These are phyloP conservation scores for Gnetum montanum DNA, from an alignment of 75 land plant genomes.

Conservation along the genomic window DNA sequence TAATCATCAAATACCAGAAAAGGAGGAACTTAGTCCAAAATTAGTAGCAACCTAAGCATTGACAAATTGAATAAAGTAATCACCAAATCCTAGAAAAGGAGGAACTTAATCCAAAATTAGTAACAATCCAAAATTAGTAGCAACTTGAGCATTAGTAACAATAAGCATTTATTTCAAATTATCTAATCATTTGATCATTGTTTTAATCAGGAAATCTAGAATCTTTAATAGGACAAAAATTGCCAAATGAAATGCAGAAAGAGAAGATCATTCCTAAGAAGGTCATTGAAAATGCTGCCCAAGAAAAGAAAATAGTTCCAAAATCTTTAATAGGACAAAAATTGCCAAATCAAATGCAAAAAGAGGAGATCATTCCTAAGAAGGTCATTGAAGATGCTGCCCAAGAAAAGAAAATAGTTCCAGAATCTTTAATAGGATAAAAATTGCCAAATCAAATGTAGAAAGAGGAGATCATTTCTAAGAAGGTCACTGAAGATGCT, in stretches of 20 bases:
- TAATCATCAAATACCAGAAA: no score
- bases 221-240: not conserved
- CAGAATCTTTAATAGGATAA: not conserved
- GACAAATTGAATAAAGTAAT: no score
- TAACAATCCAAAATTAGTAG: no score
- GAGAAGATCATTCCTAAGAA: not conserved
- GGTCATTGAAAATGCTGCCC: not conserved
- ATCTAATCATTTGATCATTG: no score
- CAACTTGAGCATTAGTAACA: no score
- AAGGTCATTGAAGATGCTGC: not conserved
- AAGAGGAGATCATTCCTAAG: not conserved
- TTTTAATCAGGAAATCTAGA: slow-evolving; percentile 1
- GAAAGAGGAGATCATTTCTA: not conserved
- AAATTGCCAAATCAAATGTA: not conserved
- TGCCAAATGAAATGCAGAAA: not conserved
- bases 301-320: slow-evolving; percentile 3
- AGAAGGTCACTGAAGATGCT: not conserved
- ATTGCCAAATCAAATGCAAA: not conserved
- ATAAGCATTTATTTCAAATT: no score
- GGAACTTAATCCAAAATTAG: no score
- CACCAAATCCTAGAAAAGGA: no score
- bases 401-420: slow-evolving; percentile 3
- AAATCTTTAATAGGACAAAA: not conserved
- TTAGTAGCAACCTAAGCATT: no score
- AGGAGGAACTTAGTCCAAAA: no score